These are phyloP conservation scores for Trypanosoma brucei DNA, from an alignment of 208 protist genomes.

Conservation along the genomic window DNA sequence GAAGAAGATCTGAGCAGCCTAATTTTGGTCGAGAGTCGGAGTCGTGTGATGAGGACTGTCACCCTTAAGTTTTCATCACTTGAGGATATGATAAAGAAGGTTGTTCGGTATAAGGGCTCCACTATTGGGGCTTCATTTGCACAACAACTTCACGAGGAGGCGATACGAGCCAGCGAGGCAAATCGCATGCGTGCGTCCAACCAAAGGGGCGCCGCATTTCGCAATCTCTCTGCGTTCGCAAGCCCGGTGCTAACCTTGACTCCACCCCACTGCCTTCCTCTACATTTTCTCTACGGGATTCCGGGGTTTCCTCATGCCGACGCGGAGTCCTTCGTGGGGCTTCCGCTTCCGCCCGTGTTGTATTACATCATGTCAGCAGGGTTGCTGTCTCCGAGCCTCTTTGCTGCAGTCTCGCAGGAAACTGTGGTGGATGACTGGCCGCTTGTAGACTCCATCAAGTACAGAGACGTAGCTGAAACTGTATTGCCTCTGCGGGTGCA, in stretches of 20 bases:
- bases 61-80: constrained; percentile 17
- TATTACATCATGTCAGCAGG: constrained; percentile 71
- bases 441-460: constrained; percentile 70
- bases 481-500: constrained; percentile 78
- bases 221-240: constrained; percentile 18
- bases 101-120: constrained; percentile 14
- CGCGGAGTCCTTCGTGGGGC: constrained; percentile 36
- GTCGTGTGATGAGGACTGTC: constrained; percentile 19
- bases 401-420: constrained; percentile 57
- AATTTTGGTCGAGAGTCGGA: constrained; percentile 22
- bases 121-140: constrained; percentile 19
- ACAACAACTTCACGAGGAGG: constrained; percentile 10
- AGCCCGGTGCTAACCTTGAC: constrained; percentile 17
- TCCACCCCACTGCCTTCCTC: constrained; percentile 12
- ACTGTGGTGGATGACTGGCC: constrained; percentile 77
- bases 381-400: constrained; percentile 52
- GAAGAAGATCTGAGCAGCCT: constrained; percentile 23
- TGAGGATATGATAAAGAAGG: constrained; percentile 28
- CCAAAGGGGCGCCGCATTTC: constrained; percentile 8
- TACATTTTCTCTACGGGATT: constrained; percentile 10
- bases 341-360: constrained; percentile 45
- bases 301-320: background rate
- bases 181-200: background rate
- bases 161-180: background rate
- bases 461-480: constrained; percentile 59